Percentiles rank a stretch among this genome's conserved stretches.
phyloP scores from a whole-genome alignment of 192 early-diverging fungal species.

The Coemansia sp. region DNA sequence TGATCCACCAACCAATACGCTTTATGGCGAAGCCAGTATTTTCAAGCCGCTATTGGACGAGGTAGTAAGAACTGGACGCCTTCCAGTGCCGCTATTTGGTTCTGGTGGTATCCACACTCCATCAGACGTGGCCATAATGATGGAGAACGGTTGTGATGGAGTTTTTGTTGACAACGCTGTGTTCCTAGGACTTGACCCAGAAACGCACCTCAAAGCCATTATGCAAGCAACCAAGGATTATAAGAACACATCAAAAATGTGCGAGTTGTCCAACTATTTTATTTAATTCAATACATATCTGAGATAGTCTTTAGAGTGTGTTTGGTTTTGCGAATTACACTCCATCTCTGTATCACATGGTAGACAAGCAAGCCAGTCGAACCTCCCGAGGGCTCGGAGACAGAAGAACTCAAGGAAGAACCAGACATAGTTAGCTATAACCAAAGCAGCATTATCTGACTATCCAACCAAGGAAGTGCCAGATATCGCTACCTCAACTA shows the following conservation, averaged over 20 bases:
- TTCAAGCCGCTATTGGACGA: constrained; percentile 85
- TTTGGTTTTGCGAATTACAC: too few relatives aligned
- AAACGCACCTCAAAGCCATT: constrained; percentile 84
- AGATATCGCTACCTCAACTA: too few relatives aligned
- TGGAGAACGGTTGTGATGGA: constrained; percentile 96
- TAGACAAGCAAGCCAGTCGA: too few relatives aligned
- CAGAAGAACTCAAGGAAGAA: too few relatives aligned
- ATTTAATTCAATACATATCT: not conserved
- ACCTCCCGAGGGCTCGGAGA: too few relatives aligned
- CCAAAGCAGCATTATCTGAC: too few relatives aligned
- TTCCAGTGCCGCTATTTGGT: constrained; percentile 98
- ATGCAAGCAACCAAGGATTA: constrained; percentile 92
- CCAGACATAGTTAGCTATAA: too few relatives aligned
- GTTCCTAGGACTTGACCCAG: constrained; percentile 87
- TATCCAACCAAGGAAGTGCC: too few relatives aligned
- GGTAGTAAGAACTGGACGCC: constrained; percentile 76
- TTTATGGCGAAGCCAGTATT: constrained; percentile 84
- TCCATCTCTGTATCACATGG: too few relatives aligned
- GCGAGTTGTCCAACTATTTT: not conserved
- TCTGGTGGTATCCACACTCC: constrained; percentile 94
- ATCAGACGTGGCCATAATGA: constrained; percentile 96
- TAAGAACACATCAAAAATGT: constrained; percentile 60
- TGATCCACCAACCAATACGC: constrained; percentile 66
- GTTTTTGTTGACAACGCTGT: constrained; percentile 92
- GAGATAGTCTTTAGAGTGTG: not conserved